phyloP scores from a whole-genome alignment of 805 yeast species.

The Candida corydali region DNA sequence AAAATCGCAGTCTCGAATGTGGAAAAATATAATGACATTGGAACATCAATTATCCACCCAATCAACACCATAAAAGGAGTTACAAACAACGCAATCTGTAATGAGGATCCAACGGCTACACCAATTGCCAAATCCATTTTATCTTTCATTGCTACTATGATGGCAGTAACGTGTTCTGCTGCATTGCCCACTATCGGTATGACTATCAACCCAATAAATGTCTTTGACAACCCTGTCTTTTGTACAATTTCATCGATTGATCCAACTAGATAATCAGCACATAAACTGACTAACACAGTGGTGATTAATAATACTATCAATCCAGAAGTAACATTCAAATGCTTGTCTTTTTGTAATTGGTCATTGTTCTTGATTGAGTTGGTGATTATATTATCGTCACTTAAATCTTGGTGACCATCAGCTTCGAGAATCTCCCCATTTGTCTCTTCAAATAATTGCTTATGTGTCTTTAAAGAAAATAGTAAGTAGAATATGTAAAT shows the following conservation, averaged over 20 bases:
- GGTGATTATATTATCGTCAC: conserved; percentile 36
- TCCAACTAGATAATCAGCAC: conserved; percentile 92
- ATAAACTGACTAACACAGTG: conserved; percentile 77
- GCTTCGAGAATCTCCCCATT: conserved; percentile 1
- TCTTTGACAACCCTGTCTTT: conserved; percentile 82
- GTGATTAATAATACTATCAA: conserved; percentile 53
- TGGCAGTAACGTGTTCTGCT: conserved; percentile 97
- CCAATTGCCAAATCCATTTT: conserved; percentile 97
- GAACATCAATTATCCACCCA: conserved; percentile 90
- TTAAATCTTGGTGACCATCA: conserved; percentile 18
- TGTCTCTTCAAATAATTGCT: conserved; percentile 59
- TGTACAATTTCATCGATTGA: conserved; percentile 88
- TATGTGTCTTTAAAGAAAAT: conserved; percentile 89
- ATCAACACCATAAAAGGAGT: conserved; percentile 92
- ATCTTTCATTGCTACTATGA: conserved; percentile 89
- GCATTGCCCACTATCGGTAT: conserved; percentile 98
- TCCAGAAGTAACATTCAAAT: conserved; percentile 52
- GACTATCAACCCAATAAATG: conserved; percentile 89
- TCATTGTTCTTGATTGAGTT: conserved; percentile 13
- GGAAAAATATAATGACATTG: conserved; percentile 89
- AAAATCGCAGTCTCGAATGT: conserved; percentile 91
- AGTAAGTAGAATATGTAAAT: conserved; percentile 75
- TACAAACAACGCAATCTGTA: conserved; percentile 92
- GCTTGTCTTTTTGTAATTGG: conserved; percentile 24
- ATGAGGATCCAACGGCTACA: conserved; percentile 93